Conservation (phyloP, 108 stramenopile genomes). For the Aurantiochytrium sp. region DNA sequence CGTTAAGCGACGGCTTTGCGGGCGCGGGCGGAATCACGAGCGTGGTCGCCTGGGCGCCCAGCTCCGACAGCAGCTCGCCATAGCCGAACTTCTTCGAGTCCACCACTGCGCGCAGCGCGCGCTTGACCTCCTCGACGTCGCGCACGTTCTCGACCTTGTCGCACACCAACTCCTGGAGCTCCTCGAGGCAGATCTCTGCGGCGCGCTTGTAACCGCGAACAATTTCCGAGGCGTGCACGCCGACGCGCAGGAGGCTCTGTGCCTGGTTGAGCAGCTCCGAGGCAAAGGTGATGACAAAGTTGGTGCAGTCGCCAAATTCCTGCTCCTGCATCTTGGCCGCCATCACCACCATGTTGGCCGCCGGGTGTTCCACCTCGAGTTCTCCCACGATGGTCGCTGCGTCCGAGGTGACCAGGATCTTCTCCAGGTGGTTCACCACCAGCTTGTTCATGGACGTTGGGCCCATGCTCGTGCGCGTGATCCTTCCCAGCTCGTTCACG, state of each 20-base stretch:
- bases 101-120: conserved; percentile 68
- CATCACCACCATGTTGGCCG: conserved; percentile 84
- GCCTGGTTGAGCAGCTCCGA: conserved; percentile 80
- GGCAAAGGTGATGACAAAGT: conserved; percentile 80
- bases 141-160: conserved; percentile 52
- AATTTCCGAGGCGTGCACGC: conserved; percentile 82
- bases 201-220: conserved; percentile 78
- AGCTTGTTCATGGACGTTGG: conserved; percentile 97
- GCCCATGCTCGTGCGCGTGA: conserved; percentile 84
- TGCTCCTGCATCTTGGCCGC: conserved; percentile 86
- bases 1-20: conserved; percentile 46
- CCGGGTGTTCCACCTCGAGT: conserved; percentile 95
- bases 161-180: conserved; percentile 46
- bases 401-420: conserved; percentile 92
- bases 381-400: conserved; percentile 89
- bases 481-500: conserved; percentile 78
- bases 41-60: conserved; percentile 85
- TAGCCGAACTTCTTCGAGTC: conserved; percentile 80
- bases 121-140: conserved; percentile 41
- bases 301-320: conserved; percentile 85
- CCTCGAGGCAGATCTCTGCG: conserved; percentile 58
- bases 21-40: conserved; percentile 63
- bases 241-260: conserved; percentile 79
- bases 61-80: conserved; percentile 69
- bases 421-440: conserved; percentile 95